Percentiles rank a stretch among this genome's conserved stretches.
Evolutionary conservation across 225 moss, liverwort and hornwort genomes (phyloP).

Genomic region (Physcomitrium patens): DNA sequence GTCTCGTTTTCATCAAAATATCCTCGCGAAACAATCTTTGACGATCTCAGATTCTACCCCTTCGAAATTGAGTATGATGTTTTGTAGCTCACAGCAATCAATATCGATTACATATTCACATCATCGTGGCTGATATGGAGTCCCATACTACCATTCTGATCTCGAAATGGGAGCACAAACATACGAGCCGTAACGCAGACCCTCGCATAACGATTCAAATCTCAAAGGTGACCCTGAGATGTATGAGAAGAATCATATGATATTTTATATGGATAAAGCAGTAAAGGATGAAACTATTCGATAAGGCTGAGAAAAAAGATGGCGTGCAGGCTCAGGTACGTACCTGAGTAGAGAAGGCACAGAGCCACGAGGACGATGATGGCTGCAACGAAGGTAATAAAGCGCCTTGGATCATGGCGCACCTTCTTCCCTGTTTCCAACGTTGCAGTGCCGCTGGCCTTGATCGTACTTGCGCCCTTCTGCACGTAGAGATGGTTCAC

Average conservation of each 20-base stretch:
- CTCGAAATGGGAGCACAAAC: no score
- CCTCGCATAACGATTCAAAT: not conserved
- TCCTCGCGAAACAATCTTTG: no score
- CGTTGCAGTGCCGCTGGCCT: conserved; percentile 43
- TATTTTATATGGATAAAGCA: conserved; percentile 4
- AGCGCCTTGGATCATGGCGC: conserved; percentile 28
- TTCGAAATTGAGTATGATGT: no score
- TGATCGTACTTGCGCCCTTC: conserved; percentile 41
- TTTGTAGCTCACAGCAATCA: no score
- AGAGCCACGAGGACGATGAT: conserved; percentile 42
- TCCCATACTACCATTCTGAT: no score
- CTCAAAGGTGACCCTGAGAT: not conserved
- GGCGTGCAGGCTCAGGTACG: not conserved
- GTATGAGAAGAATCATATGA: not conserved
- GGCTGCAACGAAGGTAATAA: conserved; percentile 37
- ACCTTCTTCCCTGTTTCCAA: conserved; percentile 51
- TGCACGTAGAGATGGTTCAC: conserved; percentile 55
- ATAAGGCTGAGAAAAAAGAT: not conserved
- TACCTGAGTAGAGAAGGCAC: conserved; percentile 47
- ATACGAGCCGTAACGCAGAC: not conserved
- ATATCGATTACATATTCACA: no score
- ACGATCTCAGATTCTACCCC: no score
- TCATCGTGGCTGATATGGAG: no score
- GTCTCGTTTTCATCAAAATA: no score
- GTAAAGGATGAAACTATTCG: not conserved